Base-by-base conservation (phyloP, 495 filamentous ascomycete species). In the Talaromyces nanjingensis region DNA sequence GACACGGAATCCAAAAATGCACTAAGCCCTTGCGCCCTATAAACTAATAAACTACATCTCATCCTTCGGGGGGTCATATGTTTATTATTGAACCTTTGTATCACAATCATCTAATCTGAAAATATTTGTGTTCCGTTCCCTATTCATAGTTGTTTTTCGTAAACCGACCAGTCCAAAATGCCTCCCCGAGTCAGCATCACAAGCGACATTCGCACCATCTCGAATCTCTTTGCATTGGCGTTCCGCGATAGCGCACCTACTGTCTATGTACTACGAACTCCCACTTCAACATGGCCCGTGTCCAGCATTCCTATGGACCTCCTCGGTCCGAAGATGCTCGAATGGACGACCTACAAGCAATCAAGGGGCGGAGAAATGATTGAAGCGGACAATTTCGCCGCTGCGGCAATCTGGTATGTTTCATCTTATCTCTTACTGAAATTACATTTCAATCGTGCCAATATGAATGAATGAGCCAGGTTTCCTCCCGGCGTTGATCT, bases 351-450 rank as follows among this genome's bases (percentile, higher is more conserved):
- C 27, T 62, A 62, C 45, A 62, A 62, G 25, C 18, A 25, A 33
- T 18, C 18, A 11, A 54, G 4, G 2, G 63, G 65, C 4, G 62
- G 34, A 0, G 58, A 62, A 27, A 4, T 67, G 29, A 60, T 64
- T 5, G 65, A 64, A 45, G 62, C 65, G 3, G 65, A 49, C 11
- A 31, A 64, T 47, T 67, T 34, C 7, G 65, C 65, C 1, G 65
- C 65, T 1, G 65, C 56, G 4, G 65, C 65, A 27, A 53, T 67
- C 8, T 67, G 65, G 65, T 67, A 24, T 27, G 27, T 54, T 22
- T 11, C 27, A n/a, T 37, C 24, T 60, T 12, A 47, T 24, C 37
- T 18, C 27, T 22, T 62, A 14, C 9, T 24, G 22, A 24, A 24
- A 27, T 27, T 27, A 27, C 3, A 27, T 27, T 4, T 27, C 27